These are phyloP conservation scores for Xylaria acuta DNA, from an alignment of 495 filamentous ascomycete species.

Conservation along the genomic window DNA sequence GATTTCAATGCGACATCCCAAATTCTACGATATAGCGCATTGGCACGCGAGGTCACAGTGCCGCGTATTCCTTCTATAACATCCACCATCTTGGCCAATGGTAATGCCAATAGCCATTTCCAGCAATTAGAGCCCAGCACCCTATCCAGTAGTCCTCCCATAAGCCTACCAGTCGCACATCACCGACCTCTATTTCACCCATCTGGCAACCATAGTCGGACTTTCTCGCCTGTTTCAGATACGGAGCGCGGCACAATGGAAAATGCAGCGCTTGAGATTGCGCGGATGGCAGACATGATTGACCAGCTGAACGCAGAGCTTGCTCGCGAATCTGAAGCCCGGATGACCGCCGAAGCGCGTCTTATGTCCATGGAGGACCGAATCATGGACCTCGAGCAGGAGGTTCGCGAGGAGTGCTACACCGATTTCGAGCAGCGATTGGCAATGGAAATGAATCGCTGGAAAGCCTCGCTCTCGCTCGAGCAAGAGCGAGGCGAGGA, in stretches of 20 bases:
- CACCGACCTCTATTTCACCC: conserved; percentile 49
- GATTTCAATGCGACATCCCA: conserved; percentile 97
- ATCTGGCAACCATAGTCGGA: conserved; percentile 44
- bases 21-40: conserved; percentile 92
- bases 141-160: conserved; percentile 44
- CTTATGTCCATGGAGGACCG: conserved; percentile 68
- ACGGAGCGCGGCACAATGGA: conserved; percentile 73
- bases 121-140: conserved; percentile 43
- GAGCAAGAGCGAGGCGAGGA: conserved; percentile 79
- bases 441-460: conserved; percentile 73
- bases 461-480: conserved; percentile 73
- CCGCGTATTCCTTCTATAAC: conserved; percentile 82
- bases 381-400: conserved; percentile 75
- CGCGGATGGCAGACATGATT: conserved; percentile 74
- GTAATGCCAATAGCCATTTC: conserved; percentile 54
- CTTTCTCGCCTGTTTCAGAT: conserved; percentile 54
- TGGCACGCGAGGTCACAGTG: conserved; percentile 92
- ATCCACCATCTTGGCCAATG: conserved; percentile 50
- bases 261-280: conserved; percentile 73
- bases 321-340: conserved; percentile 57
- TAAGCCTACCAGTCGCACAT: conserved; percentile 41
- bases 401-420: conserved; percentile 88
- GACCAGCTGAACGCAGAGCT: conserved; percentile 73
- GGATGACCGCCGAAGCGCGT: conserved; percentile 65
- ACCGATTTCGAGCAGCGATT: conserved; percentile 82